These are phyloP conservation scores for Cordyceps cicadae DNA, from an alignment of 2,329 filamentous ascomycete species.

Conservation along the genomic window DNA sequence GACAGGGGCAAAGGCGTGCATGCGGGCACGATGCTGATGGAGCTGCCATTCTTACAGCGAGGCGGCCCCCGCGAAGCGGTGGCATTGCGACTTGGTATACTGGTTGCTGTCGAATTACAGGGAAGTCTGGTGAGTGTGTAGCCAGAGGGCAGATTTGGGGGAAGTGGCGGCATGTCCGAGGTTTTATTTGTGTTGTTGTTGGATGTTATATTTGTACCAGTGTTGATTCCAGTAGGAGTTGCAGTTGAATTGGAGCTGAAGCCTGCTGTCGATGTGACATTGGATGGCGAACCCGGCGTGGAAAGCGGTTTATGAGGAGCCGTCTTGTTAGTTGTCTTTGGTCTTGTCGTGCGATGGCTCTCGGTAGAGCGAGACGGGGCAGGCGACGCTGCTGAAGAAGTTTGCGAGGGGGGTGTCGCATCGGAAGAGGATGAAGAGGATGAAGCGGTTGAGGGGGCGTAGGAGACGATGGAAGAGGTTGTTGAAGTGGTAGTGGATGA, in stretches of 20 bases:
- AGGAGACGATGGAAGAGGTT: background rate
- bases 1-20: constrained; percentile 26
- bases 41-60: background rate
- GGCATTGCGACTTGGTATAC: background rate
- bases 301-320: background rate
- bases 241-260: background rate
- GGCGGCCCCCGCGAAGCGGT: background rate
- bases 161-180: background rate
- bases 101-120: background rate
- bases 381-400: background rate
- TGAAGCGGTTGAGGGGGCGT: background rate
- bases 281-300: background rate
- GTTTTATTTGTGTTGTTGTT: background rate
- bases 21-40: constrained; percentile 16
- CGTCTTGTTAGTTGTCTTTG: background rate
- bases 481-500: background rate
- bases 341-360: background rate
- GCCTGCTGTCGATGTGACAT: background rate
- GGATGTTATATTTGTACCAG: background rate
- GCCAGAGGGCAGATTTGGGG: constrained; percentile 2
- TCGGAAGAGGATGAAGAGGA: background rate
- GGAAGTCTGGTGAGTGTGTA: constrained; percentile 7
- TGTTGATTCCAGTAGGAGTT: background rate
- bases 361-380: background rate
- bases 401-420: background rate